A percentile compares a stretch with the other conserved stretches of the same genome.
Conservation (phyloP, 2,329 filamentous ascomycete genomes). For the Pyricularia sp. region DNA sequence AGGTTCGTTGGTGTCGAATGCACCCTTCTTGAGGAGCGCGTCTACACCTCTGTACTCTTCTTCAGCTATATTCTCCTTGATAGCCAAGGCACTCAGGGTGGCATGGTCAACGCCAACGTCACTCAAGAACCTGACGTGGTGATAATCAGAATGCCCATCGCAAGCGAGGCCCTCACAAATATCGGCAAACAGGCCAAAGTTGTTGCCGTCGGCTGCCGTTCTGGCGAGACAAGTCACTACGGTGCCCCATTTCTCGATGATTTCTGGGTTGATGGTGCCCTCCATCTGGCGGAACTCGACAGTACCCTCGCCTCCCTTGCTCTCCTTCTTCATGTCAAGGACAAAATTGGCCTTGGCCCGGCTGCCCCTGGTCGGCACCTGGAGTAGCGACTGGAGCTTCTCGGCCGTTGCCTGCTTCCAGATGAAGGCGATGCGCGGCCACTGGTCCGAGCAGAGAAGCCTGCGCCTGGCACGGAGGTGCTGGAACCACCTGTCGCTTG, state of each 20-base stretch:
- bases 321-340: neutral
- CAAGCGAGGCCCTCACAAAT: neutral
- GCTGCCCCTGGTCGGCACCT: neutral
- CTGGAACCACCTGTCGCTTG: neutral
- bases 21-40: neutral
- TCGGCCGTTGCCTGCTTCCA: neutral
- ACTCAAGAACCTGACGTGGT: neutral
- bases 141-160: neutral
- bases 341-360: neutral
- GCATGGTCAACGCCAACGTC: neutral
- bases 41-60: neutral
- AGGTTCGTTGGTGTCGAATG: neutral
- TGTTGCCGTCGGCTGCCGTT: neutral
- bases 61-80: neutral
- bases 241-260: neutral
- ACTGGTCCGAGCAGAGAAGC: neutral
- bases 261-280: neutral
- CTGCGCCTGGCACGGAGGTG: neutral
- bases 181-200: neutral
- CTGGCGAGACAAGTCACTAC: neutral
- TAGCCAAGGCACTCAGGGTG: neutral
- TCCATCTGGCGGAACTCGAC: neutral
- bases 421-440: neutral
- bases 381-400: neutral
- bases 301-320: neutral